Evolutionary conservation across 2,329 filamentous ascomycete genomes (phyloP).

Genomic region (Fusarium dlaminii): DNA sequence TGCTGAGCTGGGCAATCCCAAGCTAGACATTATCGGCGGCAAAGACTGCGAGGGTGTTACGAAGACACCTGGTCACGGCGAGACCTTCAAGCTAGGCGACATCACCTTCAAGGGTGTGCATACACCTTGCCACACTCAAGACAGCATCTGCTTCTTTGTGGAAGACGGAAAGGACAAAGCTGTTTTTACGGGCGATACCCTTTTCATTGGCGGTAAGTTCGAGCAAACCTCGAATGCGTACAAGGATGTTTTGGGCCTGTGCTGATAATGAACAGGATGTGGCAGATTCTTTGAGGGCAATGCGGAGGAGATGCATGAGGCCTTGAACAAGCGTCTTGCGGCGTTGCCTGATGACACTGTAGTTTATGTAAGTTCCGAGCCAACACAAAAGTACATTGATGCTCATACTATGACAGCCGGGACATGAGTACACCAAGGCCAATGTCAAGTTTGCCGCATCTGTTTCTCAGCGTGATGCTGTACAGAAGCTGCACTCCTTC

Average conservation of each 20-base stretch:
- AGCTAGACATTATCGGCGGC: constrained; percentile 84
- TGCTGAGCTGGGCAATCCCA: constrained; percentile 61
- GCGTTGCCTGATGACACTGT: constrained; percentile 87
- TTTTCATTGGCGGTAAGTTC: constrained; percentile 84
- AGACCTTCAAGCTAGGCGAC: constrained; percentile 82
- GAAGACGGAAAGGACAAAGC: constrained; percentile 79
- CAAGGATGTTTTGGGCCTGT: not conserved
- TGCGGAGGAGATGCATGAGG: constrained; percentile 89
- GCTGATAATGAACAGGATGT: constrained; percentile 68
- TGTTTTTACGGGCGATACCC: constrained; percentile 95
- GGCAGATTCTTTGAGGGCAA: constrained; percentile 96
- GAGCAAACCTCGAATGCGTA: not conserved
- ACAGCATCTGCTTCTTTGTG: constrained; percentile 95
- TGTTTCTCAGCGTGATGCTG: constrained; percentile 77
- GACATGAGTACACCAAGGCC: constrained; percentile 97
- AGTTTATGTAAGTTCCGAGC: constrained; percentile 74
- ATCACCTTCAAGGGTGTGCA: constrained; percentile 89
- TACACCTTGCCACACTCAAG: constrained; percentile 97
- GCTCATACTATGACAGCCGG: constrained; percentile 66
- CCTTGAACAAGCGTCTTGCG: constrained; percentile 85
- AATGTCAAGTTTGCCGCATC: constrained; percentile 90
- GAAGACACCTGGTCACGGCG: constrained; percentile 76
- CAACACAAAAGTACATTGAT: not conserved
- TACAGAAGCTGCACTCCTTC: constrained; percentile 81
- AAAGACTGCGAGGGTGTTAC: constrained; percentile 85